A percentile compares a stretch with the other conserved stretches of the same genome.
Evolutionary conservation across 768 basidiomycete species (phyloP).

Genomic region (Mycena venus): DNA sequence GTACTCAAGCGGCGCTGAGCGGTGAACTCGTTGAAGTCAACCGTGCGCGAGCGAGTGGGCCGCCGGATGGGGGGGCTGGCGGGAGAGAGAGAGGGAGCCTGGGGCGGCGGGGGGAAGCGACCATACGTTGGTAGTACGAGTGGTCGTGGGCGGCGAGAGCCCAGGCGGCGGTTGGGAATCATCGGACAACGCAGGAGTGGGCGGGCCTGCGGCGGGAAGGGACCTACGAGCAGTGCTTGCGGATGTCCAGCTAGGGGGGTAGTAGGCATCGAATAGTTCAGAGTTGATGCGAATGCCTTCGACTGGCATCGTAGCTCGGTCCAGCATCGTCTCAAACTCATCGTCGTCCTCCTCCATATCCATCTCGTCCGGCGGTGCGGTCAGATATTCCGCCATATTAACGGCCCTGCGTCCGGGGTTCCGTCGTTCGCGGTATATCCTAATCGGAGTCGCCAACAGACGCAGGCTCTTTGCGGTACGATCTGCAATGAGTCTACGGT

Average conservation of each 20-base stretch:
- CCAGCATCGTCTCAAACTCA: conserved; percentile 62
- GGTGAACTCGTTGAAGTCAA: conserved; percentile 83
- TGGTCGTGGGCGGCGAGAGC: conserved; percentile 39
- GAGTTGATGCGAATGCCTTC: conserved; percentile 73
- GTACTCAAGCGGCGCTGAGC: conserved; percentile 70
- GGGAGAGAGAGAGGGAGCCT: conserved; percentile 46
- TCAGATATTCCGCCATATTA: conserved; percentile 66
- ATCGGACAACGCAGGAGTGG: conserved; percentile 43
- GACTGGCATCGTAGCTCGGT: conserved; percentile 50
- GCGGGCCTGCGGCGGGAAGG: conserved; percentile 35
- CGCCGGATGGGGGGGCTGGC: conserved; percentile 77
- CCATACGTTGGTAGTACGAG: conserved; percentile 17
- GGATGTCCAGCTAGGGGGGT: conserved; percentile 30
- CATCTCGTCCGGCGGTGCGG: conserved; percentile 67
- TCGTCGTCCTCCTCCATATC: conserved; percentile 80
- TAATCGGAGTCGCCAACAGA: conserved; percentile 64
- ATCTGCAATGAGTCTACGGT: conserved; percentile 76
- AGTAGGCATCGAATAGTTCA: conserved; percentile 77
- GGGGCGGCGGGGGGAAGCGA: conserved; percentile 40
- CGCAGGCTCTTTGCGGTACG: conserved; percentile 75
- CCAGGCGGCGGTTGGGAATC: conserved; percentile 36
- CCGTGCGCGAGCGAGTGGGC: conserved; percentile 62
- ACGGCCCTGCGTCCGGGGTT: conserved; percentile 52
- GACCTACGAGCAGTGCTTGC: conserved; percentile 21
- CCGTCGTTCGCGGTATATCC: conserved; percentile 66